A percentile compares a stretch with the other conserved stretches of the same genome.
phyloP scores from a whole-genome alignment of 176 grass and related monocot species.

The Avena eriantha region DNA sequence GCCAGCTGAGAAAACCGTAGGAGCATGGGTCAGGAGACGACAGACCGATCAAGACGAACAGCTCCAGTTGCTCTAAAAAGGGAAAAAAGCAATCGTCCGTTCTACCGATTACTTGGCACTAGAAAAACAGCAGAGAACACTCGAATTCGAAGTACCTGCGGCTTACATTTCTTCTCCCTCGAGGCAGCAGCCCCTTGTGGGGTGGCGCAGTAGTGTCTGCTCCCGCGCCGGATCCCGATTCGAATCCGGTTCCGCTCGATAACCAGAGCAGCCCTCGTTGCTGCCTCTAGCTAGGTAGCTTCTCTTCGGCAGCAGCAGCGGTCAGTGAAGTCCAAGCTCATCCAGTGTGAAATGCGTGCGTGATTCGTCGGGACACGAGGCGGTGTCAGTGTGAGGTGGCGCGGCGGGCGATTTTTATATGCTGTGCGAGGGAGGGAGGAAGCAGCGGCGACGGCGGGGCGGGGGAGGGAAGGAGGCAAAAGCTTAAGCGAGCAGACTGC shows the following conservation, averaged over 20 bases:
- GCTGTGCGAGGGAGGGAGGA: not conserved
- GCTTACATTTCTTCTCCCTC: conserved; percentile 27
- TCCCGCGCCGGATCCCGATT: not conserved
- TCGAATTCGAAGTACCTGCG: conserved; percentile 28
- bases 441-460: conserved; percentile 32
- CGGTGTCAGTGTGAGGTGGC: conserved; percentile 7
- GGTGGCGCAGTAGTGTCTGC: not conserved
- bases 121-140: not conserved
- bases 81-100: not conserved
- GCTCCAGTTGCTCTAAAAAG: not conserved
- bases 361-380: conserved; percentile 13
- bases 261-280: not conserved
- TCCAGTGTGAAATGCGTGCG: conserved; percentile 13
- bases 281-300: not conserved
- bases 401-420: conserved; percentile 22
- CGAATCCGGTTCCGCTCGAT: not conserved
- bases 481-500: not conserved
- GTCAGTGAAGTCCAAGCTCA: not conserved
- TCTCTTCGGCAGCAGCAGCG: not conserved
- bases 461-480: conserved; percentile 9
- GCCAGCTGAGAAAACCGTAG: not conserved
- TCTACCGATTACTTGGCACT: not conserved
- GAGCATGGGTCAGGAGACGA: not conserved
- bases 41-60: not conserved
- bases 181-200: not conserved